Evolutionary conservation across 2,329 filamentous ascomycete species (phyloP).

Genomic region (Aspergillus sergii): DNA sequence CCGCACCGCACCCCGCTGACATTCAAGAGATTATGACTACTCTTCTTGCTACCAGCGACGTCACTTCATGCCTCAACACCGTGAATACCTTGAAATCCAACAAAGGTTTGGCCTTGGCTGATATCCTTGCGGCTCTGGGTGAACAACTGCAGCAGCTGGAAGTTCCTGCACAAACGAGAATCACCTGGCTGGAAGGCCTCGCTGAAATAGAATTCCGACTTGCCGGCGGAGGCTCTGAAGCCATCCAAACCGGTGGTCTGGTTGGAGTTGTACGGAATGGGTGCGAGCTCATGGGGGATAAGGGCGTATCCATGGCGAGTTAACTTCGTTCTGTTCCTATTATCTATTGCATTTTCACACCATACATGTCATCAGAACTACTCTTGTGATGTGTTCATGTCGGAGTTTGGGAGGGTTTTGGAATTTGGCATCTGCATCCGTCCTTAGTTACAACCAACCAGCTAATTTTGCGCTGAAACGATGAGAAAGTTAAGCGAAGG

Average conservation of each 20-base stretch:
- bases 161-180: conserved; percentile 82
- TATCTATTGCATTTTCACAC: neutral
- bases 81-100: conserved; percentile 84
- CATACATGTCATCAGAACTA: neutral
- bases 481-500: neutral
- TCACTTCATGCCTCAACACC: conserved; percentile 84
- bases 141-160: conserved; percentile 83
- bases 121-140: conserved; percentile 84
- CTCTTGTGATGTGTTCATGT: neutral
- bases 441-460: neutral
- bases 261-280: conserved; percentile 87
- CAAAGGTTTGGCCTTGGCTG: conserved; percentile 86
- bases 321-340: neutral
- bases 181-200: conserved; percentile 87
- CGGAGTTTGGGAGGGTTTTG: neutral
- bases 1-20: conserved; percentile 87
- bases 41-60: conserved; percentile 79
- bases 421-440: neutral
- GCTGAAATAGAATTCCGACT: conserved; percentile 92
- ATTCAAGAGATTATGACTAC: conserved; percentile 83
- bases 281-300: conserved; percentile 69
- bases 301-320: conserved; percentile 16
- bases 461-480: neutral
- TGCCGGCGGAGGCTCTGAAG: conserved; percentile 82
- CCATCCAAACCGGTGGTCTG: conserved; percentile 87